These are phyloP conservation scores for Dentipellis fragilis DNA, from an alignment of 768 basidiomycete species.

Conservation along the genomic window DNA sequence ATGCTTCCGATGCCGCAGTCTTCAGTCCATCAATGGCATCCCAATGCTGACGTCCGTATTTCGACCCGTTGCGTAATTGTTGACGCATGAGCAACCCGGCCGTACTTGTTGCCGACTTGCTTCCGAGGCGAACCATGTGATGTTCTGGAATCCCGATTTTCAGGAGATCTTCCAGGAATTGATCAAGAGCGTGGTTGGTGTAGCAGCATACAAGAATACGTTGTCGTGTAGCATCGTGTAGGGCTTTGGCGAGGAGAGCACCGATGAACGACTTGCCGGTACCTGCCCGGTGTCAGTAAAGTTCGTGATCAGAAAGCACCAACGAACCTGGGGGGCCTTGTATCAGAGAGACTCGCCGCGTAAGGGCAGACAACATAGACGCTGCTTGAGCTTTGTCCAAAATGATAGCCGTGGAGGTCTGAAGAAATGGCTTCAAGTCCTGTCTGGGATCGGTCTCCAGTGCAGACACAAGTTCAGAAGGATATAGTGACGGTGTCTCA, in stretches of 20 bases:
- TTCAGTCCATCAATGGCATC: slow-evolving; percentile 31
- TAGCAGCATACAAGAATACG: slow-evolving; percentile 63
- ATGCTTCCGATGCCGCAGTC: slow-evolving; percentile 5
- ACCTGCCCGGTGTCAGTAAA: slow-evolving; percentile 26
- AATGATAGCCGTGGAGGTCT: slow-evolving; percentile 27
- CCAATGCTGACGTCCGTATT: slow-evolving; percentile 27
- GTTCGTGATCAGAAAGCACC: not conserved
- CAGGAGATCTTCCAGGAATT: slow-evolving; percentile 55
- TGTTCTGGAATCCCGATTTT: slow-evolving; percentile 42
- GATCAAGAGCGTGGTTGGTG: slow-evolving; percentile 68
- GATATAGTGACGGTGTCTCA: slow-evolving; percentile 8
- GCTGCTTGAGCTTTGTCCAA: slow-evolving; percentile 42
- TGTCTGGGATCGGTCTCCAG: slow-evolving; percentile 22
- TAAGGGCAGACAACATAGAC: slow-evolving; percentile 41
- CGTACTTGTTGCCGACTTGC: slow-evolving; percentile 42
- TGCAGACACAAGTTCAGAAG: slow-evolving; percentile 18
- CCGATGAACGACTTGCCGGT: slow-evolving; percentile 73
- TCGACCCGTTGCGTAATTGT: slow-evolving; percentile 20
- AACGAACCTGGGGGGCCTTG: slow-evolving; percentile 62
- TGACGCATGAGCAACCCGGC: slow-evolving; percentile 34
- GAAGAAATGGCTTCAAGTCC: slow-evolving; percentile 32
- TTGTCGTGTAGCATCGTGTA: slow-evolving; percentile 36
- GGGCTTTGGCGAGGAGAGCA: slow-evolving; percentile 49
- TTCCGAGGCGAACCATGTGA: slow-evolving; percentile 46
- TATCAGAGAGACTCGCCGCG: slow-evolving; percentile 47